Base-by-base conservation (phyloP, 805 yeast genomes). In the Clavispora asparagi region DNA sequence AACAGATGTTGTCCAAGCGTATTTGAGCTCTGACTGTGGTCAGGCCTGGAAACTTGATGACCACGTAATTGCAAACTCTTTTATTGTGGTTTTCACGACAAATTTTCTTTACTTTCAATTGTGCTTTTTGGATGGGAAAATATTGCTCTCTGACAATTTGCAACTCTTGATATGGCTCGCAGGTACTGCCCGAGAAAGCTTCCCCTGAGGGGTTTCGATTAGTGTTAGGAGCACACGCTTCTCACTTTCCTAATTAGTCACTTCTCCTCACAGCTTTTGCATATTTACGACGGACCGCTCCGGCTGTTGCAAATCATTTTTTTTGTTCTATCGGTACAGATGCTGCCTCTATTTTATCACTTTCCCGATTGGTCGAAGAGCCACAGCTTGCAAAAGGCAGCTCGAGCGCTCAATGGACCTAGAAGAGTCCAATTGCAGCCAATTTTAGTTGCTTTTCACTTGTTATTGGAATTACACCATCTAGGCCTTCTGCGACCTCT, bases 251-350 rank as follows among this genome's bases (percentile, higher is more conserved):
- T 29, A 31, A 46, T 41, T 37, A 37, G 52, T 49, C 39, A 33
- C 38, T 17, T 32, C 36, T 31, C 44, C 46, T 41, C 41, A 33
- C 40, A 13, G 16, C 25, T 42, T 41, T 32, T 40, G 52, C 44
- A 46, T 14, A 40, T 29, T 26, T 40, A 45, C 47, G 47, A 41
- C 46, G 35, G 33, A 26, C 16, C n/a, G 4, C 37, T 33, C 13
- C 16, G 10, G 16, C 17, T 31, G 35, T n/a, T 17, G 23, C 23
- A 19, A 19, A 19, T 31, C 12, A 27, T 31, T 31, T n/a, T 1
- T 7, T n/a, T n/a, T 14, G 3, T 31, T 4, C 16, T 31, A 14
- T 33, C 37, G 10, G 4, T 33, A 10, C 25, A 33, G 37, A 17
- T 6, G 6, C 10, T 33, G 35, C 35, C 3, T 14, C 7, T 6